A percentile compares a stretch with the other conserved stretches of the same genome.
These are phyloP conservation scores for Zygosaccharomyces sapae DNA, from an alignment of 1,139 yeast genomes.

Conservation along the genomic window DNA sequence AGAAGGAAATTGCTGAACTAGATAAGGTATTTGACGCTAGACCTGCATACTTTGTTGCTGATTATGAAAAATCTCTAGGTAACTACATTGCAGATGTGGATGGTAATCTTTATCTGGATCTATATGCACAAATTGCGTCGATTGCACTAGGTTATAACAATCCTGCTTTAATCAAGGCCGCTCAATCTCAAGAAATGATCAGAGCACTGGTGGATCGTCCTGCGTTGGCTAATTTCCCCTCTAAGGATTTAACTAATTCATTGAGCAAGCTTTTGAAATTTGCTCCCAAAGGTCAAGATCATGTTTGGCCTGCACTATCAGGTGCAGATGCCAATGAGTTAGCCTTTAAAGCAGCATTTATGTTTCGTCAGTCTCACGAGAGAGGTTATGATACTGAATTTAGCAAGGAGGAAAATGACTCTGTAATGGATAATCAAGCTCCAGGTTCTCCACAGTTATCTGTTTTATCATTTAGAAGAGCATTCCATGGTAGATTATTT, in stretches of 20 bases:
- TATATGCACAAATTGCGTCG: constrained; percentile 70
- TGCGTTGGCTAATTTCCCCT: constrained; percentile 71
- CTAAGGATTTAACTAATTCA: constrained; percentile 48
- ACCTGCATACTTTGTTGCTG: constrained; percentile 66
- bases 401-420: constrained; percentile 50
- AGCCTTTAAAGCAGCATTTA: constrained; percentile 73
- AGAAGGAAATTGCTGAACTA: constrained; percentile 45
- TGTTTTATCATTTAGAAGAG: constrained; percentile 63
- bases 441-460: constrained; percentile 71
- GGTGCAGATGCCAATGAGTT: constrained; percentile 78
- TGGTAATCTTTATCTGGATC: constrained; percentile 60
- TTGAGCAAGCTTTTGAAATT: constrained; percentile 56
- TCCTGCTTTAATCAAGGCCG: constrained; percentile 60
- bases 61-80: constrained; percentile 60
- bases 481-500: constrained; percentile 72
- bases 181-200: constrained; percentile 62
- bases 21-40: constrained; percentile 60
- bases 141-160: constrained; percentile 73
- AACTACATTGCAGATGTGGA: constrained; percentile 70
- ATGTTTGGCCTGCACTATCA: constrained; percentile 66
- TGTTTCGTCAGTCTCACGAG: constrained; percentile 59
- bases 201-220: constrained; percentile 68
- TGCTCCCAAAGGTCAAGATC: constrained; percentile 64
- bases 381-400: constrained; percentile 53
- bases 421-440: constrained; percentile 58